Base-by-base conservation (phyloP, 2,329 filamentous ascomycete species). In the Ophiostoma sp. region DNA sequence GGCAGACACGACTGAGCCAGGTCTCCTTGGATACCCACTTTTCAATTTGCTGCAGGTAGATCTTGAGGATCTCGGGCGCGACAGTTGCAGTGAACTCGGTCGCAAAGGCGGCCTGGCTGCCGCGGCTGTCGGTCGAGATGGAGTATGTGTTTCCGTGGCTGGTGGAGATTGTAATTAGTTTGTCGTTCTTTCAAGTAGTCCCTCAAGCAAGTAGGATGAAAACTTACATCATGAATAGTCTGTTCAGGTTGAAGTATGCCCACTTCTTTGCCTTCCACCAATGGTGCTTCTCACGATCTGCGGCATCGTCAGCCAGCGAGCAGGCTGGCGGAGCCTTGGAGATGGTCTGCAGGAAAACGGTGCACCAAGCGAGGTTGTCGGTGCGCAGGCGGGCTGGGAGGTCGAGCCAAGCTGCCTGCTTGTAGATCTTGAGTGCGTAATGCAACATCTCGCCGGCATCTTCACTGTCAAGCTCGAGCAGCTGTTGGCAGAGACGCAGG, bases 221-320 rank as follows among this genome's bases (percentile, higher is more conserved):
- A 62, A 62, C 85, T 72, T 82, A 94, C 91, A 93, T 87, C 75
- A 98, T 94, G 77, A 95, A 99, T 23, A 99, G 87, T 73, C 95
- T 88, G 82, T 99, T 99, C 75, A 99, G 82, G 80, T 98, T 98
- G 77, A 95, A 96, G 80, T 97, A 99, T 17, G 94, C 91, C 95
- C 95, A 98, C 81, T 99, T 99, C 89, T 98, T 98, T 73, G 94
- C 92, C 84, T 98, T 99, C 94, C 94, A 99, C 94, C 95, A 99
- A 79, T 97, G 93, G 78, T 97, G 94, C 76, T 90, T 87, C 80
- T 98, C 95, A 71, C 95, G 88, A 77, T 98, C 94, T 71, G 92
- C 89, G 68, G 90, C 82, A 71, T 89, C 92, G 72, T 96, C 93
- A 71, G 84, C 80, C 86, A 98, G 89, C 48, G 94, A 90, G 75